Evolutionary conservation across 768 basidiomycete genomes (phyloP).

Genomic region (Mycena amicta): DNA sequence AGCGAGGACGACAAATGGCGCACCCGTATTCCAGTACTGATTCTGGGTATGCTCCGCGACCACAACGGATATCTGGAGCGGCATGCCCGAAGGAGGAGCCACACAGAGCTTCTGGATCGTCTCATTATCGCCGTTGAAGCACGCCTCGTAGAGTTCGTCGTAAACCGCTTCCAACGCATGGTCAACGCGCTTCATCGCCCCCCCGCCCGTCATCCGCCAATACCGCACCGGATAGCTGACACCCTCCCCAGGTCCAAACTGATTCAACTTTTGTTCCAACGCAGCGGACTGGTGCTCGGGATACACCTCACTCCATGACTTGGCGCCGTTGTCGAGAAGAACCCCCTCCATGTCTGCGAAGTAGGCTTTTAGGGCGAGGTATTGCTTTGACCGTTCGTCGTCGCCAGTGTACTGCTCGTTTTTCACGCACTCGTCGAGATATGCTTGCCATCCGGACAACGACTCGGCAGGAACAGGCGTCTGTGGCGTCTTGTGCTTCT

Average conservation of each 20-base stretch:
- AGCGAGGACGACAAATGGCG: too few species aligned
- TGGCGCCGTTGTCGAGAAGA: conserved; percentile 40
- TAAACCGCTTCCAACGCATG: conserved; percentile 42
- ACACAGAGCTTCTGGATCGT: conserved; percentile 56
- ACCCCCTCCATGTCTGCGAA: conserved; percentile 36
- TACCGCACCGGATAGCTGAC: conserved; percentile 11
- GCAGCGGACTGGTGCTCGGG: conserved; percentile 27
- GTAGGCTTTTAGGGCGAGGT: conserved; percentile 32
- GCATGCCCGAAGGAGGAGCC: conserved; percentile 35
- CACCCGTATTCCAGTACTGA: too few species aligned
- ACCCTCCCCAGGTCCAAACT: too few species aligned
- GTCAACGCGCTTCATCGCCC: conserved; percentile 27
- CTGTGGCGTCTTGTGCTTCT: conserved; percentile 21
- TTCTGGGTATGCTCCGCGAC: conserved; percentile 24
- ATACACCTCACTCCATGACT: conserved; percentile 45
- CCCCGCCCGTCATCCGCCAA: conserved; percentile 30
- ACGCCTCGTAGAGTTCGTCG: conserved; percentile 60
- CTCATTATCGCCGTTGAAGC: conserved; percentile 52
- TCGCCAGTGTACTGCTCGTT: too few species aligned
- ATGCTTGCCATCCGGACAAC: conserved; percentile 14
- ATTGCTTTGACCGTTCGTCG: neutral
- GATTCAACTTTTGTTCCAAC: neutral
- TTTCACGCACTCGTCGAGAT: neutral
- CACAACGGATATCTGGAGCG: conserved; percentile 46
- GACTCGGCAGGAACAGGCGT: too few species aligned